Percentiles rank a stretch among this genome's conserved stretches.
Conservation (phyloP, 192 early-diverging fungal genomes). For the Umbelopsis vinacea region DNA sequence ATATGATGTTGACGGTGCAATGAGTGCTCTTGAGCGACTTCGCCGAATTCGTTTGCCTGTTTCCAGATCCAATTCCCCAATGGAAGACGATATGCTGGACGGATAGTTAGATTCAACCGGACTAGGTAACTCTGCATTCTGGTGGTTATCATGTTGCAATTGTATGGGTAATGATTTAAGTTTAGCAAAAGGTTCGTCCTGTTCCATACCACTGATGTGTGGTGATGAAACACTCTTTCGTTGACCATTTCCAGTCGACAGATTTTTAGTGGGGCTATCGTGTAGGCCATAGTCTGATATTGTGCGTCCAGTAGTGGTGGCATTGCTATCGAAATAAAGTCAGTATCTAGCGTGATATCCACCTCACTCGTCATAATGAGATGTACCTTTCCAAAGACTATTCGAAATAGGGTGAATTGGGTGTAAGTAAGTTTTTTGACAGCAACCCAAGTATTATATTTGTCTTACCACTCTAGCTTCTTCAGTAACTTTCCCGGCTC, state of each 20-base stretch:
- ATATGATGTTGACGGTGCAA: constrained; percentile 17
- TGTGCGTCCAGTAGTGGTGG: not conserved
- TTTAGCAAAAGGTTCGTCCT: not conserved
- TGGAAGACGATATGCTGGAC: not conserved
- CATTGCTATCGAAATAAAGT: not conserved
- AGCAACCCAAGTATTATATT: no score
- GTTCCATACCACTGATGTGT: not conserved
- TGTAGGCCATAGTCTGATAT: not conserved
- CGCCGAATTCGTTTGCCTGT: constrained; percentile 5
- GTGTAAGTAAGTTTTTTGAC: no score
- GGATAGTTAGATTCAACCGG: constrained; percentile 15
- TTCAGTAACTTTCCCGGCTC: not conserved
- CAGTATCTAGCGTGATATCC: no score
- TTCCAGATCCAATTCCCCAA: constrained; percentile 11
- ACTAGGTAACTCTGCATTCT: not conserved
- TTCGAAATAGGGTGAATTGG: no score
- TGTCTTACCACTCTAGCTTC: not conserved
- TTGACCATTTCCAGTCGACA: not conserved
- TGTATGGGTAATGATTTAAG: not conserved
- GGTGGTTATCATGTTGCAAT: not conserved
- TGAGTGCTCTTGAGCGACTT: constrained; percentile 12
- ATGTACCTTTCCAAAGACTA: no score
- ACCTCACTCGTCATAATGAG: no score
- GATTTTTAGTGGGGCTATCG: not conserved
- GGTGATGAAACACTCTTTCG: constrained; percentile 1